These are phyloP conservation scores for Annona squamosa DNA, from an alignment of 164 flowering plant species.

Conservation along the genomic window DNA sequence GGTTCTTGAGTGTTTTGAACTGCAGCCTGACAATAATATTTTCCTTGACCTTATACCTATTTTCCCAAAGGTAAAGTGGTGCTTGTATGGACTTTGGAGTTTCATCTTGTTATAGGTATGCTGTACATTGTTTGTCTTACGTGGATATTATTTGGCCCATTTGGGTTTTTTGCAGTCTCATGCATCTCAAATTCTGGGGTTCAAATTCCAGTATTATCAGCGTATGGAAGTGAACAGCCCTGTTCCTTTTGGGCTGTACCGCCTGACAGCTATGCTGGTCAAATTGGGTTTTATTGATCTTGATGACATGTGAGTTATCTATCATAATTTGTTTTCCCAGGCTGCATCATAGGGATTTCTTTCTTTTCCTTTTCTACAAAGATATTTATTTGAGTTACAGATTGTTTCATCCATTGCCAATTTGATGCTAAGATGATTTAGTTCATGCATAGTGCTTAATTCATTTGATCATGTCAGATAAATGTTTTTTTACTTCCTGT, in stretches of 20 bases:
- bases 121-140: not conserved
- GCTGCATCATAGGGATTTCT: not conserved
- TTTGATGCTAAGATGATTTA: not conserved
- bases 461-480: not conserved
- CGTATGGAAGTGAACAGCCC: constrained; percentile 65
- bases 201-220: constrained; percentile 95
- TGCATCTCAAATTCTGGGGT: constrained; percentile 96
- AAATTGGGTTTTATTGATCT: constrained; percentile 83
- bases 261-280: constrained; percentile 79
- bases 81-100: not conserved
- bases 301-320: constrained; percentile 83
- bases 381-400: not conserved
- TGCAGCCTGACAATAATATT: constrained; percentile 60
- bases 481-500: not conserved
- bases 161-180: constrained; percentile 61
- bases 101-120: not conserved
- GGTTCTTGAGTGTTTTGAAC: constrained; percentile 97
- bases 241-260: constrained; percentile 77
- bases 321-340: constrained; percentile 1
- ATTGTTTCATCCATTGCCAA: not conserved
- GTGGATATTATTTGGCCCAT: not conserved
- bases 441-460: not conserved
- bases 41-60: constrained; percentile 88
- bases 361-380: not conserved
- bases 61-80: constrained; percentile 74